Evolutionary conservation across 2,329 filamentous ascomycete genomes (phyloP).

Genomic region (Nannizzia gypsea): DNA sequence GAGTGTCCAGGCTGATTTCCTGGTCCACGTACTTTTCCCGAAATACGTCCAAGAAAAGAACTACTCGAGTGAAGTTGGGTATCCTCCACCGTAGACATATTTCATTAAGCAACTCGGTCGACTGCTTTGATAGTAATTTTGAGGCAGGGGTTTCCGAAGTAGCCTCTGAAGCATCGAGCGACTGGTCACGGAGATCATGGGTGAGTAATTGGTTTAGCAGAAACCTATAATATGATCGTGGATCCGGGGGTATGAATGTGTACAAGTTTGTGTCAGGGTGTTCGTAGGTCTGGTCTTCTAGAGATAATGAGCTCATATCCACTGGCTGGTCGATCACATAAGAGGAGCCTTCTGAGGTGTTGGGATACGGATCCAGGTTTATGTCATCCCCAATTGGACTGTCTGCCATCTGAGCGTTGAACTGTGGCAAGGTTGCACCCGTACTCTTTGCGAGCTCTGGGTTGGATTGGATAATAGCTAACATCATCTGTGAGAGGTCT

Average conservation of each 20-base stretch:
- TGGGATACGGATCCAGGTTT: conserved; percentile 38
- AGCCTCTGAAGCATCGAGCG: conserved; percentile 37
- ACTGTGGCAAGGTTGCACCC: conserved; percentile 46
- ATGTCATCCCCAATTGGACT: conserved; percentile 28
- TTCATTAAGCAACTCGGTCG: conserved; percentile 72
- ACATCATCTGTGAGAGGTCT: conserved; percentile 84
- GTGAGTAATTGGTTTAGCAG: conserved; percentile 65
- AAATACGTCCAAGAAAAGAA: conserved; percentile 73
- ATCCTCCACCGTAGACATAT: conserved; percentile 81
- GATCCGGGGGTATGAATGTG: conserved; percentile 79
- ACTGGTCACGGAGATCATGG: conserved; percentile 38
- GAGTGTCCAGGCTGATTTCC: conserved; percentile 65
- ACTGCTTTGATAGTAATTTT: conserved; percentile 58
- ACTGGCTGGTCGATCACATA: conserved; percentile 56
- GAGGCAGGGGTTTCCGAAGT: conserved; percentile 38
- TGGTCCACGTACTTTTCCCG: conserved; percentile 75
- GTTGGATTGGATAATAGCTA: conserved; percentile 75
- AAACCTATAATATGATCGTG: conserved; percentile 69
- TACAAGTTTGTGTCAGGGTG: conserved; percentile 48
- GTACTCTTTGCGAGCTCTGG: conserved; percentile 74
- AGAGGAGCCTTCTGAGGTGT: conserved; percentile 37
- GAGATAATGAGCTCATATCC: conserved; percentile 48
- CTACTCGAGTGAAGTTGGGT: conserved; percentile 65
- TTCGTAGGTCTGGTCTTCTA: conserved; percentile 39
- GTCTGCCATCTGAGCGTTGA: conserved; percentile 35